Conservation (phyloP, 176 grass and related monocot species). For the Oryza australiensis region DNA sequence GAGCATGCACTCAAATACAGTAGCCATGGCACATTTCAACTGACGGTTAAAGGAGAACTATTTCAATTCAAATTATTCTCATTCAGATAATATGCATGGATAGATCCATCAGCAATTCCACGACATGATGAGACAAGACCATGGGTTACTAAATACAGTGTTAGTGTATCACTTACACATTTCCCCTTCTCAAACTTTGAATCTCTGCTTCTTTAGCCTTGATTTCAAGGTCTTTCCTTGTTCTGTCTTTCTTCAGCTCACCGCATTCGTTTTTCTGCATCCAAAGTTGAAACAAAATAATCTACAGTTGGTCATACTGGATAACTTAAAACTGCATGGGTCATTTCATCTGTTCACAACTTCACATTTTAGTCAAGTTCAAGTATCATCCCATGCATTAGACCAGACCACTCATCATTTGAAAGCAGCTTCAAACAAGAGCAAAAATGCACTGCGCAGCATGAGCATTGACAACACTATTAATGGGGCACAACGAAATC, state of each 20-base stretch:
- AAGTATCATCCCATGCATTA: background rate
- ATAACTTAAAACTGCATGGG: background rate
- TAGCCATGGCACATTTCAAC: slow-evolving; percentile 17
- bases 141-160: slow-evolving; percentile 17
- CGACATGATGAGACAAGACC: background rate
- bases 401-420: background rate
- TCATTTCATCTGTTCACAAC: background rate
- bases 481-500: background rate
- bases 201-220: slow-evolving; percentile 74
- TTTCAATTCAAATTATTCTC: background rate
- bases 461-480: background rate
- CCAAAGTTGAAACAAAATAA: slow-evolving; percentile 6
- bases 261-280: slow-evolving; percentile 68
- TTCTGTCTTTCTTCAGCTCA: slow-evolving; percentile 58
- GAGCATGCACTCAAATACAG: slow-evolving; percentile 22
- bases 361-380: background rate
- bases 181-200: slow-evolving; percentile 54
- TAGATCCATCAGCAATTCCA: background rate
- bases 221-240: slow-evolving; percentile 71
- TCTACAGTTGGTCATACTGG: background rate
- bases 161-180: slow-evolving; percentile 46
- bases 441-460: background rate
- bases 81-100: background rate
- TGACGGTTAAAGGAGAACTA: background rate
- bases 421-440: background rate